phyloP scores from a whole-genome alignment of 768 basidiomycete species.

The Lentinula aciculospora region DNA sequence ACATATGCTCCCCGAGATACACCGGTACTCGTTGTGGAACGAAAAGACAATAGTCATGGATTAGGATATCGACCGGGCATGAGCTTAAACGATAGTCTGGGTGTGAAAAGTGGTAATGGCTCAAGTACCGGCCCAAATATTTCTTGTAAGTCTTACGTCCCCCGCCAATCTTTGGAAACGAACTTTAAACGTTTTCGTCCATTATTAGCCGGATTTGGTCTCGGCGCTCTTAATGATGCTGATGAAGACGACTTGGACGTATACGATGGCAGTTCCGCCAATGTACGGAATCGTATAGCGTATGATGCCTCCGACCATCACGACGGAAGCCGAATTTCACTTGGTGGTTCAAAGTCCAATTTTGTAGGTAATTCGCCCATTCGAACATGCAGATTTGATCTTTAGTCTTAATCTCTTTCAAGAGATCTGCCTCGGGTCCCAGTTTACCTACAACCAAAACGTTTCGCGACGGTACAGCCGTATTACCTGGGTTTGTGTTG shows the following conservation, averaged over 20 bases:
- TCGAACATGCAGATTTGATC: background rate
- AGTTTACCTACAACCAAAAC: constrained; percentile 18
- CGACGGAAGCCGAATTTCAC: constrained; percentile 50
- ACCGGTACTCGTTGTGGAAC: constrained; percentile 48
- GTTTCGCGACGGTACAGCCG: constrained; percentile 73
- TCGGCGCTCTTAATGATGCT: constrained; percentile 88
- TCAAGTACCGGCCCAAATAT: constrained; percentile 41
- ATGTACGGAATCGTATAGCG: constrained; percentile 45
- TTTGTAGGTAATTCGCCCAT: constrained; percentile 1
- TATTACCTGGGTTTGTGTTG: constrained; percentile 73
- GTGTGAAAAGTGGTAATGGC: constrained; percentile 20
- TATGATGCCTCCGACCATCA: constrained; percentile 63
- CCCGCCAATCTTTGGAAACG: background rate
- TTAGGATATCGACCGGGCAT: constrained; percentile 72
- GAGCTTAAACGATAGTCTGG: constrained; percentile 56
- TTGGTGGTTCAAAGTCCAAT: constrained; percentile 35
- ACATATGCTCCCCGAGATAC: constrained; percentile 82
- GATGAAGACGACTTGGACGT: constrained; percentile 90
- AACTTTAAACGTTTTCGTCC: background rate
- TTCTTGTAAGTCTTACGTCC: constrained; percentile 38
- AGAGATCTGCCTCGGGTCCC: constrained; percentile 25
- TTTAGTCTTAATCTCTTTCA: constrained; percentile 19
- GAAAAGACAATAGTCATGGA: constrained; percentile 78
- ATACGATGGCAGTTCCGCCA: constrained; percentile 47
- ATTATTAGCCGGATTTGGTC: constrained; percentile 88